Percentiles rank a stretch among this genome's conserved stretches.
phyloP scores from a whole-genome alignment of 139 green algal species.

The Micractinium sp. region DNA sequence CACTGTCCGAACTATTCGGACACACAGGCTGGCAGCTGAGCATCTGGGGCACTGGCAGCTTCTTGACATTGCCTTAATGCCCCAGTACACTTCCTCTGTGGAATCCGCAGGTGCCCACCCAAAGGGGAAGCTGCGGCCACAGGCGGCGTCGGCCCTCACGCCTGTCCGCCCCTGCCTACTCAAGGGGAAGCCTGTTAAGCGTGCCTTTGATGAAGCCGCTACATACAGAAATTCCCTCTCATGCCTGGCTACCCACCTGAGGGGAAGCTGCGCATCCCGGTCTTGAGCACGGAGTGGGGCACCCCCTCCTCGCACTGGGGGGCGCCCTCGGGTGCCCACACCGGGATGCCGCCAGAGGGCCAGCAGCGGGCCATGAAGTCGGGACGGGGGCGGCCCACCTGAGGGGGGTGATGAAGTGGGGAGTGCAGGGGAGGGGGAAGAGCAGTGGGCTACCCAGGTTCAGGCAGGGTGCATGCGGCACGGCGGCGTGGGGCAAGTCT shows the following conservation, averaged over 20 bases:
- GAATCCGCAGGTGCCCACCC: no score
- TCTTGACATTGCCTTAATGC: no score
- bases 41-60: background rate
- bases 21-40: background rate
- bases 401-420: background rate
- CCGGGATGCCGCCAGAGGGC: background rate
- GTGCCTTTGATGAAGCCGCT: no score
- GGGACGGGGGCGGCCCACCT: conserved; percentile 18
- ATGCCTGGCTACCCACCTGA: background rate
- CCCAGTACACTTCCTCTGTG: background rate
- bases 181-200: no score
- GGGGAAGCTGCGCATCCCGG: conserved; percentile 16
- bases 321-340: background rate
- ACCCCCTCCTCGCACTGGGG: conserved; percentile 2
- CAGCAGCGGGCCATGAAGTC: conserved; percentile 13
- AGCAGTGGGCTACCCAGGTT: background rate
- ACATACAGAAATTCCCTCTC: no score
- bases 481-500: no score
- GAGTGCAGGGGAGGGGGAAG: background rate
- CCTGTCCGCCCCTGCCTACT: no score
- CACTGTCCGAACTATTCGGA: no score
- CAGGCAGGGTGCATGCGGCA: background rate
- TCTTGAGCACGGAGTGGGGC: background rate
- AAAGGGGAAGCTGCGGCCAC: background rate
- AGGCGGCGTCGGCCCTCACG: no score